Evolutionary conservation across 805 yeast genomes (phyloP).

Genomic region (Suhomyces pyralidae): DNA sequence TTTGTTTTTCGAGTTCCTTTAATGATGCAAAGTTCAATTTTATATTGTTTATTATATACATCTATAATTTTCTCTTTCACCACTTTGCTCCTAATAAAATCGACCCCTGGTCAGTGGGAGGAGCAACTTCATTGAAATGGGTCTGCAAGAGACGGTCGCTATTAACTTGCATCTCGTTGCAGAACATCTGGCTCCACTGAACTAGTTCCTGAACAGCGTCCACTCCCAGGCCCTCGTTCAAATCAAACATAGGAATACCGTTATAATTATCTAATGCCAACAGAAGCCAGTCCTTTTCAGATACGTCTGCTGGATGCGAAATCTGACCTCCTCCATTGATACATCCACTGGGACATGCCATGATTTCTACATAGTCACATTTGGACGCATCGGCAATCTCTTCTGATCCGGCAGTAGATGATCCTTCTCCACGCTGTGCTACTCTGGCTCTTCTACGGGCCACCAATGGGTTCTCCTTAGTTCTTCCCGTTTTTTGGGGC

Average conservation of each 20-base stretch:
- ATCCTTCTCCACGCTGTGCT: conserved; percentile 13
- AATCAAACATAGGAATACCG: conserved; percentile 23
- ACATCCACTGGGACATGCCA: conserved; percentile 99
- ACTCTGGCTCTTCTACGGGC: conserved; percentile 45
- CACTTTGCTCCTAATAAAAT: conserved; percentile 56
- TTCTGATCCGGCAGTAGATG: conserved; percentile 11
- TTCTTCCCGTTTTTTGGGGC: conserved; percentile 3
- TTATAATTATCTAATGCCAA: conserved; percentile 34
- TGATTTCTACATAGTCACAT: conserved; percentile 84
- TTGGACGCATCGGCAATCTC: conserved; percentile 56
- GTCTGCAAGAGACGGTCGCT: conserved; percentile 43
- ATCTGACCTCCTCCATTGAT: conserved; percentile 96
- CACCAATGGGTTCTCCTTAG: conserved; percentile 34
- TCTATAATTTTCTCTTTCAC: conserved; percentile 24
- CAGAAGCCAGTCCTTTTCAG: conserved; percentile 46
- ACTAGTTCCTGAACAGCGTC: conserved; percentile 15
- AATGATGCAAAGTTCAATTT: no score
- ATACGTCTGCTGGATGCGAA: conserved; percentile 39
- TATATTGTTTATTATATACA: background rate
- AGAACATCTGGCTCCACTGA: conserved; percentile 36
- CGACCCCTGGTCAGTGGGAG: conserved; percentile 47
- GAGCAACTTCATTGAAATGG: conserved; percentile 49
- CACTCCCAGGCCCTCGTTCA: conserved; percentile 6
- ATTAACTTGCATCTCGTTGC: conserved; percentile 24
- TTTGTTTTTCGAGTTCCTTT: background rate